phyloP scores from a whole-genome alignment of 2,329 filamentous ascomycete species.

The Scedosporium aurantiacum region DNA sequence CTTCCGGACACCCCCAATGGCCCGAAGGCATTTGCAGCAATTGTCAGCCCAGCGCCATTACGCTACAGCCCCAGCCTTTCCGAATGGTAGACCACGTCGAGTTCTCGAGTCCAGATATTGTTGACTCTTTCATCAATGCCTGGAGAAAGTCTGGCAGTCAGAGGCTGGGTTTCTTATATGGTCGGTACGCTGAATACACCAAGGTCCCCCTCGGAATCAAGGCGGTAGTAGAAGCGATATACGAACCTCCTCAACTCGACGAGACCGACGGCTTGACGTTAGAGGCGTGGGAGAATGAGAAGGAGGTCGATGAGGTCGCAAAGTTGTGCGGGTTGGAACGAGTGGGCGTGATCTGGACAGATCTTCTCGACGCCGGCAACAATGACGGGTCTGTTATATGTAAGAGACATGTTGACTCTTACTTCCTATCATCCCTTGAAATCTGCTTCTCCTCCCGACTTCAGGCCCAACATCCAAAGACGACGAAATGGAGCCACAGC shows the following conservation, averaged over 20 bases:
- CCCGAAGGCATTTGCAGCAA: conserved; percentile 97
- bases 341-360: conserved; percentile 90
- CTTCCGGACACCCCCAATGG: conserved; percentile 85
- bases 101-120: conserved; percentile 73
- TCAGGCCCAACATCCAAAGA: conserved; percentile 78
- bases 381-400: conserved; percentile 82
- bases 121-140: conserved; percentile 82
- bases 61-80: conserved; percentile 82
- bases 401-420: conserved; percentile 91
- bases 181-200: conserved; percentile 78
- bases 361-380: conserved; percentile 70
- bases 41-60: conserved; percentile 95
- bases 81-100: conserved; percentile 98
- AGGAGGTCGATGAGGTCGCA: conserved; percentile 70
- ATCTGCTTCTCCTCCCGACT: conserved; percentile 79
- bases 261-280: conserved; percentile 83
- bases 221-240: conserved; percentile 92
- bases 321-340: conserved; percentile 74
- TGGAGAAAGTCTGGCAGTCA: conserved; percentile 83
- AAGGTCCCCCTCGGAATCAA: conserved; percentile 92
- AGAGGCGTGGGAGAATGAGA: conserved; percentile 74
- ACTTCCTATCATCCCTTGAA: conserved; percentile 86
- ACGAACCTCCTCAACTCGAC: conserved; percentile 84
- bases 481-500: conserved; percentile 94
- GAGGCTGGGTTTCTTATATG: conserved; percentile 82